A percentile compares a stretch with the other conserved stretches of the same genome.
Conservation (phyloP, 768 basidiomycete species). For the Astraeus odoratus region DNA sequence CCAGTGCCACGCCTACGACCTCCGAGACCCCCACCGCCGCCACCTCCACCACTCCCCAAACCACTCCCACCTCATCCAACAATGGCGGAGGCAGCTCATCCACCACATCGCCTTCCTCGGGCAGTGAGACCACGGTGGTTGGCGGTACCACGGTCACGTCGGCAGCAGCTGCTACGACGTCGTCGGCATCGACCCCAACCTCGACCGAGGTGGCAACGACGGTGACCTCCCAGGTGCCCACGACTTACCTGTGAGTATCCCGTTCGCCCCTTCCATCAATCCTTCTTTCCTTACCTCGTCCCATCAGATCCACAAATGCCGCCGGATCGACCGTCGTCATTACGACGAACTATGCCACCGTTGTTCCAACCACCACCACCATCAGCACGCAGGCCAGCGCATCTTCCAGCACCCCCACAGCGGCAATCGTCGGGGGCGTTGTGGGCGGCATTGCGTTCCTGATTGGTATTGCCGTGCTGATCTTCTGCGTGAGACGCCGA, state of each 20-base stretch:
- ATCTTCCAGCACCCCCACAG: constrained; percentile 19
- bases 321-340: constrained; percentile 14
- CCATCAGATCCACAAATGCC: constrained; percentile 17
- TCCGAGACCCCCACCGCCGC: background rate
- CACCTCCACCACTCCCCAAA: background rate
- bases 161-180: background rate
- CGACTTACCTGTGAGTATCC: constrained; percentile 14
- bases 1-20: constrained; percentile 2
- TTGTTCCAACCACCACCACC: constrained; percentile 8
- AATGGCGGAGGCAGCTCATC: no score
- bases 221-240: constrained; percentile 14
- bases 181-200: constrained; percentile 1
- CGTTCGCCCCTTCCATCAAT: background rate
- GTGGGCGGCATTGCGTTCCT: constrained; percentile 39
- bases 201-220: constrained; percentile 1
- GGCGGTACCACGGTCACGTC: background rate
- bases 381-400: background rate
- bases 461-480: constrained; percentile 18
- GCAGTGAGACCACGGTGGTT: background rate
- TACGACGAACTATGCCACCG: constrained; percentile 13
- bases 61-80: background rate
- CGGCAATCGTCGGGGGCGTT: constrained; percentile 44
- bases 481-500: constrained; percentile 24
- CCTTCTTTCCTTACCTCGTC: background rate
- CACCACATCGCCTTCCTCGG: background rate